Base-by-base conservation (phyloP, 768 basidiomycete species). In the Coprinopsis strossmayeri region DNA sequence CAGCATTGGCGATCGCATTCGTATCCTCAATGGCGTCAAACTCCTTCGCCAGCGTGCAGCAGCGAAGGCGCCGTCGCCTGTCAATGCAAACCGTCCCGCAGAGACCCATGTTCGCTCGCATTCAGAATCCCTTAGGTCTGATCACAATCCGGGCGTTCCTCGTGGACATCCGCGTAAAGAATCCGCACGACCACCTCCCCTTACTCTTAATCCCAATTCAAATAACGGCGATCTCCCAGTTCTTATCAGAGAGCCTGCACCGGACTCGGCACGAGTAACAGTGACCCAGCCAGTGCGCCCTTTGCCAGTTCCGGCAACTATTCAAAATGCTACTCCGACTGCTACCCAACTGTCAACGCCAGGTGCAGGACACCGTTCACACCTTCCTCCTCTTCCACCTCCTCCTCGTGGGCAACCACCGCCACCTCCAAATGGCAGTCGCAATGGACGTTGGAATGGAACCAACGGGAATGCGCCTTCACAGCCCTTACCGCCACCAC, bases 1-100 rank as follows among this genome's bases (percentile, higher is more conserved):
- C 26, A 91, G 86, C 64, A 85, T 99, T 34, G 96, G 96, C 10
- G 96, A 99, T 65, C 73, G 94, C 42, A 79, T 97, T 5, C 78
- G 91, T 60, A 87, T 99, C 43, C 59, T 91, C 17, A 86, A 81
- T 49, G 95, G 84, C 1, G 87, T 99, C 51, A 93, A 92, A 61
- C 61, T 69, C 3, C 72, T 98, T 13, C 72, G 94, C 27, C 76
- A 79, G 54, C 75, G 74, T 53, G 82, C 80, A 41, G 61, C 69
- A 2, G 49, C 62, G 2, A 57, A 56, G 42, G 18, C 52, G 11
- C 42, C 59, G 18, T 23, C 61, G 25, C 49, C 59, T 43, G 38
- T 51, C 30, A 32, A 54, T 13, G 28, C 50, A 10, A 43, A 46
- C 15, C 53, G 47, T 10, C 58, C 55, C 47, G 42, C 40, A 5